Evolutionary conservation across 2,329 filamentous ascomycete genomes (phyloP), one percentile per base, ranked within the genome.

Genomic region (Aspergillus puulaauensis): DNA sequence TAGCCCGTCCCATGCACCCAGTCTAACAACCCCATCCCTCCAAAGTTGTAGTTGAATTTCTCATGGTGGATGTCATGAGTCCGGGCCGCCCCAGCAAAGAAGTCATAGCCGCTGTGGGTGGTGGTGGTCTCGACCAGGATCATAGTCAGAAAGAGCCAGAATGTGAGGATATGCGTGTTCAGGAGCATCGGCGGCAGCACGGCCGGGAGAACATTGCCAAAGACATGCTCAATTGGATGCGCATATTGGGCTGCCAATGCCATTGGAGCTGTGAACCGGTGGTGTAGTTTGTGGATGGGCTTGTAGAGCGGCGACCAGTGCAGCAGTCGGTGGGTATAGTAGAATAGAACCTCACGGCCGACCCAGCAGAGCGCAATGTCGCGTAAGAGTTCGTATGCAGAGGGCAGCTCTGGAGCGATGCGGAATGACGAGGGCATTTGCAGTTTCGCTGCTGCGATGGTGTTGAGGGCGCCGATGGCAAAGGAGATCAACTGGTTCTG

Each of bases 51-150:
- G 57, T 79, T 77, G 62, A 84, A 85, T 61, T 78, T 77, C 73
- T 84, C 82, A 68, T 86, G 83, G 63, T 86, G 83, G 31, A 79
- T 67, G 68, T 86, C 83, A 68, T 86, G 83, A 0, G 9, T 11
- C 61, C 71, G 74, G 0, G 82, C 82, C 55, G 43, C 48, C n/a
- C 27, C 39, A 23, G 23, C 33, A 7, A 83, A 76, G 60, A 84
- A 85, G 53, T 85, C 82, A 66, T 83, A 85, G 7, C 83, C 84
- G 58, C 80, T 83, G 67, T 86, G 83, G 55, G 84, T 82, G 1
- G 79, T 81, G 3, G 75, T 73, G 44, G 83, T 84, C 67, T 84
- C 80, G 2, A 81, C 55, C 9, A 85, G 71, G 69, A 81, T 78
- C 11, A 72, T 75, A 0, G 73, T 77, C 47, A 84, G 61, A 59